Percentiles rank a stretch among this genome's conserved stretches.
Evolutionary conservation across 495 filamentous ascomycete species (phyloP).

Genomic region (Beverwykella pulmonaria): DNA sequence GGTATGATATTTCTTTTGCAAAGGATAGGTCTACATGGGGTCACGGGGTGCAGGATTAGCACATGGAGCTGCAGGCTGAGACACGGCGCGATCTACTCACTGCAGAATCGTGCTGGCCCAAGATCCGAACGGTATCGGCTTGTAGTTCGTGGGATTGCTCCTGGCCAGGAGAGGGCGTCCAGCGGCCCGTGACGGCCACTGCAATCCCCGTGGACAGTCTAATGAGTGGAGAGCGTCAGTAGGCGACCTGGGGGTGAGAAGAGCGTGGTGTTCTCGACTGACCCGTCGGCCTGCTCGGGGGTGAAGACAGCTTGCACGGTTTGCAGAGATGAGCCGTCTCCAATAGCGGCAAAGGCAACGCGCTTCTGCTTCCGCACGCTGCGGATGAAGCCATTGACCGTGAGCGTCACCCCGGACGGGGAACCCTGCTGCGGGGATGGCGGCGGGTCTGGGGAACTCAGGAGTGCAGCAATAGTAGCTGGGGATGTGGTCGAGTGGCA

Average conservation of each 20-base stretch:
- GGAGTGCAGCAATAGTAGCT: slow-evolving; percentile 38
- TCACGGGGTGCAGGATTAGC: slow-evolving; percentile 23
- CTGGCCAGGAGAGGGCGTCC: slow-evolving; percentile 72
- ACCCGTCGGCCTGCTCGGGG: slow-evolving; percentile 76
- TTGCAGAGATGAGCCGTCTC: slow-evolving; percentile 81
- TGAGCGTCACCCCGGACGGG: slow-evolving; percentile 46
- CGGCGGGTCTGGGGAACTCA: slow-evolving; percentile 5
- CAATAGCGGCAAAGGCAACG: slow-evolving; percentile 77
- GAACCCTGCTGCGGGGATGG: slow-evolving; percentile 9
- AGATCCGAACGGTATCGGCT: slow-evolving; percentile 64
- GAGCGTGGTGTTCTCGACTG: slow-evolving; percentile 45
- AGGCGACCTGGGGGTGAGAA: background rate
- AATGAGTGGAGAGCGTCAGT: slow-evolving; percentile 15
- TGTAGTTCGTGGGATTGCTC: slow-evolving; percentile 81
- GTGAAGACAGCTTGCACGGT: slow-evolving; percentile 81
- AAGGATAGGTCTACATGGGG: slow-evolving; percentile 70
- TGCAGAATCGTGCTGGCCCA: slow-evolving; percentile 77
- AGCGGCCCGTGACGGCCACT: slow-evolving; percentile 76
- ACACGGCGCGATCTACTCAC: slow-evolving; percentile 53
- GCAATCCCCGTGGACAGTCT: slow-evolving; percentile 81
- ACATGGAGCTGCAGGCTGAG: slow-evolving; percentile 9
- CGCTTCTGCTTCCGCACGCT: slow-evolving; percentile 86
- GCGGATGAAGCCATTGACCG: slow-evolving; percentile 77
- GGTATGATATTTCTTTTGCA: slow-evolving; percentile 93
- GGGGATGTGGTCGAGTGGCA: slow-evolving; percentile 30